These are phyloP conservation scores for Pestalotiopsis fici DNA, from an alignment of 2,329 filamentous ascomycete genomes.

Conservation along the genomic window DNA sequence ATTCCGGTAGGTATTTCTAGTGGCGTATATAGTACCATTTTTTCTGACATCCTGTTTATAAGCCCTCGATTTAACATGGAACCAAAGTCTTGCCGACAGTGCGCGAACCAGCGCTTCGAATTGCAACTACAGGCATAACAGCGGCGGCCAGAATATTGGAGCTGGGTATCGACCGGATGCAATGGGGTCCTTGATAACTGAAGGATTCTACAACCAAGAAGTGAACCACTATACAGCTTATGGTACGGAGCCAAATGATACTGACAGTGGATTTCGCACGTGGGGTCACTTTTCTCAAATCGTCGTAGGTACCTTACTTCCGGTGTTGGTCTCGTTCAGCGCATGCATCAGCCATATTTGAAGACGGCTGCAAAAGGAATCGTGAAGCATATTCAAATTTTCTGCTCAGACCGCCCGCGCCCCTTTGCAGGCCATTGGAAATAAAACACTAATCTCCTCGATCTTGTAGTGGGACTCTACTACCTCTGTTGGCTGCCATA, in stretches of 20 bases:
- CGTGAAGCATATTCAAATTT: too few species aligned
- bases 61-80: background rate
- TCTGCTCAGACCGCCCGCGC: too few species aligned
- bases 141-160: background rate
- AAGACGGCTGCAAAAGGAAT: too few species aligned
- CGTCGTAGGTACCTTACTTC: background rate
- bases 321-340: too few species aligned
- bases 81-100: background rate
- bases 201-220: background rate
- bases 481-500: background rate
- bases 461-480: background rate
- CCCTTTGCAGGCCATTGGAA: too few species aligned
- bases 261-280: background rate
- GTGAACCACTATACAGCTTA: background rate
- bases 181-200: conserved; percentile 1
- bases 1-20: background rate
- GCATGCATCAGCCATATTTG: too few species aligned
- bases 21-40: background rate
- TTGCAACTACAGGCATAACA: background rate
- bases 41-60: background rate
- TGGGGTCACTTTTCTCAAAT: conserved; percentile 6
- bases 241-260: background rate
- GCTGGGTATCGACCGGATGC: background rate
- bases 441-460: background rate
- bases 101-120: background rate